These are phyloP conservation scores for Aspergillus fumigatiaffinis DNA, from an alignment of 2,329 filamentous ascomycete genomes.

Conservation along the genomic window DNA sequence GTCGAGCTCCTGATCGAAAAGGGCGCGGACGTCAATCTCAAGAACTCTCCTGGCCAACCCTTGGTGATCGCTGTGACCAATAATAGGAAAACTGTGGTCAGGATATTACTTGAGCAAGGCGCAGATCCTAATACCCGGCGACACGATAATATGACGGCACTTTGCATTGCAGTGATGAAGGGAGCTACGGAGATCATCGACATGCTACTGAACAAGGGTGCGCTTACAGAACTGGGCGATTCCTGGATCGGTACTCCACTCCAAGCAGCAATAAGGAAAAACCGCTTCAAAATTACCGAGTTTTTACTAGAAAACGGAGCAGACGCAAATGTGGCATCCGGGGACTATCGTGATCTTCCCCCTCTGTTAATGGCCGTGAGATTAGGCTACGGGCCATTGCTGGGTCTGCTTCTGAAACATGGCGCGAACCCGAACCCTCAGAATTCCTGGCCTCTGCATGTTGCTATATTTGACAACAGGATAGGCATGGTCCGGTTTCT, in stretches of 20 bases:
- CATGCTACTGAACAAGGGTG: background rate
- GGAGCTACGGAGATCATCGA: background rate
- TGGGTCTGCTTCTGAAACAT: too few relatives aligned
- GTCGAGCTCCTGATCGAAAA: background rate
- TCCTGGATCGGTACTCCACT: too few relatives aligned
- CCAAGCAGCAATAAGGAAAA: too few relatives aligned
- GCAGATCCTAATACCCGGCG: background rate
- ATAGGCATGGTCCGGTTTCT: background rate
- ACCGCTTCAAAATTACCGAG: too few relatives aligned
- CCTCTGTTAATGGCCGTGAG: too few relatives aligned
- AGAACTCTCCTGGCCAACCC: background rate
- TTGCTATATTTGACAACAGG: background rate
- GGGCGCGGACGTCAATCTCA: background rate
- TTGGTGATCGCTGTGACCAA: background rate
- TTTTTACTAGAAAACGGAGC: too few relatives aligned
- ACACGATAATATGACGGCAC: background rate
- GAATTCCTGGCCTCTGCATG: background rate
- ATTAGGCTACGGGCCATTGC: too few relatives aligned
- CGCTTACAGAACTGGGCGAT: background rate
- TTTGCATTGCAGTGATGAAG: background rate
- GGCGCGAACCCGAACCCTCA: too few relatives aligned
- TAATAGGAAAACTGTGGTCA: background rate
- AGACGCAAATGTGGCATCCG: too few relatives aligned
- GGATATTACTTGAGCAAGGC: background rate
- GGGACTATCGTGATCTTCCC: too few relatives aligned